phyloP scores from a whole-genome alignment of 2,329 filamentous ascomycete species.

The Cladosporium cucumerinum region DNA sequence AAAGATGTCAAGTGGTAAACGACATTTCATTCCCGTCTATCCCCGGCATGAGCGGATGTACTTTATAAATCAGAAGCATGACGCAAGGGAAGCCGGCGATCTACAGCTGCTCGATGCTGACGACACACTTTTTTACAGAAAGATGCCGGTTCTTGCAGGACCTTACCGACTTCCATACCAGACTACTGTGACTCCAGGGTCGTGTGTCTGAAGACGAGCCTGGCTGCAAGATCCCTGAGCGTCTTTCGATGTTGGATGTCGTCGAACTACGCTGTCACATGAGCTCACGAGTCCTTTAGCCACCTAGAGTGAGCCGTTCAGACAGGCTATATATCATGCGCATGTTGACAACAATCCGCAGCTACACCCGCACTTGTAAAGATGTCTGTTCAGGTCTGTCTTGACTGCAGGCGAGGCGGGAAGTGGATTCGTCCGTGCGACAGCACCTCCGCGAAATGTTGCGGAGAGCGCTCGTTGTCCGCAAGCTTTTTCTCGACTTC shows the following conservation, averaged over 20 bases:
- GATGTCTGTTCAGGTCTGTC: background rate
- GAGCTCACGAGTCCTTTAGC: too few species aligned
- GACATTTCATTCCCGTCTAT: background rate
- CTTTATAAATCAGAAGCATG: too few species aligned
- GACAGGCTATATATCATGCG: background rate
- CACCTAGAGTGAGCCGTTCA: background rate
- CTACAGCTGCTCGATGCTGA: background rate
- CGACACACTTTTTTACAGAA: background rate
- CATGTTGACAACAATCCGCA: background rate
- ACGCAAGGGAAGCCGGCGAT: background rate
- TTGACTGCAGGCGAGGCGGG: background rate
- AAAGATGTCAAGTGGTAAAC: background rate
- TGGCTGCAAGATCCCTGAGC: background rate
- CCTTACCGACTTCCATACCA: background rate
- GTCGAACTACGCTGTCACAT: too few species aligned
- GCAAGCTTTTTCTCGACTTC: slow-evolving; percentile 14
- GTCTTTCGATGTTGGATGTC: background rate
- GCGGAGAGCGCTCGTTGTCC: background rate
- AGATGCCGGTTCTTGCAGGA: too few species aligned
- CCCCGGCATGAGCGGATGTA: background rate
- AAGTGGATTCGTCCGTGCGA: slow-evolving; percentile 10
- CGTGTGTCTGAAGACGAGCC: background rate
- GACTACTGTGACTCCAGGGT: background rate
- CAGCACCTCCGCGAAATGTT: background rate
- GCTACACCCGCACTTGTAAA: background rate